Percentiles rank a stretch among this genome's conserved stretches.
Evolutionary conservation across 108 stramenopile species (phyloP).

Genomic region (Nannochloropsis gaditana): DNA sequence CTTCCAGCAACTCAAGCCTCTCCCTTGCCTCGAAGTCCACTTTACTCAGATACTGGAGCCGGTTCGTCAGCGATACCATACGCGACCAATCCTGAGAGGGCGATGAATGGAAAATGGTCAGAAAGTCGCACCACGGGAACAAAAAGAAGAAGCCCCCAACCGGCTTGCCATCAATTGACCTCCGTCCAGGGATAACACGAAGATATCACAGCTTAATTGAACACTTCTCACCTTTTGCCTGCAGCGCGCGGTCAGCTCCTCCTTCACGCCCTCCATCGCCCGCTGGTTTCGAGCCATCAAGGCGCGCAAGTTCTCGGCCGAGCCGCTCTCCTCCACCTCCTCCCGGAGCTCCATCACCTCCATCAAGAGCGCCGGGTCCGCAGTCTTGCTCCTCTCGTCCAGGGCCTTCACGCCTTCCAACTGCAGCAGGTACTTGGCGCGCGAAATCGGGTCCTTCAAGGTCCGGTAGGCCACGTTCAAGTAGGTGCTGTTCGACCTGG

Average conservation of each 20-base stretch:
- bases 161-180: too few relatives aligned
- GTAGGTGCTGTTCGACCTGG: constrained; percentile 33
- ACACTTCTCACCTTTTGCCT: neutral
- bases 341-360: constrained; percentile 42
- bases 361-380: constrained; percentile 26
- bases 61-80: neutral
- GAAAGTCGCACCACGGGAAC: neutral
- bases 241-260: neutral
- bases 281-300: neutral
- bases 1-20: neutral
- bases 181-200: too few relatives aligned
- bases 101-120: neutral
- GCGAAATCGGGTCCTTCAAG: constrained; percentile 31
- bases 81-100: neutral
- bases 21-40: neutral
- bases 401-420: constrained; percentile 27
- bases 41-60: constrained; percentile 18
- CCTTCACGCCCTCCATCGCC: constrained; percentile 20
- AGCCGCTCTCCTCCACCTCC: constrained; percentile 25
- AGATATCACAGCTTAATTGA: too few relatives aligned
- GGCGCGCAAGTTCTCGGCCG: constrained; percentile 16
- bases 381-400: constrained; percentile 26
- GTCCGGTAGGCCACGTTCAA: constrained; percentile 47
- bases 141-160: too few relatives aligned
- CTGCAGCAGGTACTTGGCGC: constrained; percentile 42